Conservation (phyloP, 257 asterid genomes). For the Agastache rugosa region DNA sequence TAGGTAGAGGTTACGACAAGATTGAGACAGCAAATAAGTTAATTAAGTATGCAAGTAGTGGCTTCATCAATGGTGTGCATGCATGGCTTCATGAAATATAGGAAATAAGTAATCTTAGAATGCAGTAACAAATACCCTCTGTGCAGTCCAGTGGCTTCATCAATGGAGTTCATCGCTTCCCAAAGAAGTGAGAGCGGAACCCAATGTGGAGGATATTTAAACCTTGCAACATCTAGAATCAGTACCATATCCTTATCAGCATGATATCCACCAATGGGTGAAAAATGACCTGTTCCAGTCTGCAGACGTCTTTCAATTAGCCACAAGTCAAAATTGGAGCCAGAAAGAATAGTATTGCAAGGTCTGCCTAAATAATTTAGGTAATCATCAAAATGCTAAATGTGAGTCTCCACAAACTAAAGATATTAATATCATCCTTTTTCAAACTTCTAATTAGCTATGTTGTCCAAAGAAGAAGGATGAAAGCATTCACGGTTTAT, state of each 20-base stretch:
- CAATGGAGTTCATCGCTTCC: conserved; percentile 77
- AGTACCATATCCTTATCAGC: conserved; percentile 75
- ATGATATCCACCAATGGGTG: conserved; percentile 88
- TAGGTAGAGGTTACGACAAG: no score
- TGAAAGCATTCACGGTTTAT: neutral
- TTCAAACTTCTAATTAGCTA: neutral
- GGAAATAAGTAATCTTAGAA: neutral
- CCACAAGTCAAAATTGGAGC: neutral
- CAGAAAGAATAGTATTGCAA: neutral
- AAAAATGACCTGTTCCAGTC: conserved; percentile 87
- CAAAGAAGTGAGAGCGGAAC: conserved; percentile 79
- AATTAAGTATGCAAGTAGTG: neutral
- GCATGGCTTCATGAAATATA: neutral
- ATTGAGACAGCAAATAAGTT: neutral
- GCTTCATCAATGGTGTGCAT: neutral
- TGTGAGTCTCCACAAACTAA: neutral
- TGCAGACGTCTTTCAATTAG: conserved; percentile 24
- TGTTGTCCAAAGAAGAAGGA: no score
- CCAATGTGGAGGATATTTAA: conserved; percentile 90
- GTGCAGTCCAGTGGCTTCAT: conserved; percentile 62
- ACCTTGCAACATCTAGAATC: conserved; percentile 84
- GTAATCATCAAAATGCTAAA: neutral
- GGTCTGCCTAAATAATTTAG: neutral
- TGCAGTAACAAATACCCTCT: conserved; percentile 60
- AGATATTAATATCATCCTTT: neutral